These are phyloP conservation scores for Cryptosporidium sp. DNA, from an alignment of 169 alveolate species.

Conservation along the genomic window DNA sequence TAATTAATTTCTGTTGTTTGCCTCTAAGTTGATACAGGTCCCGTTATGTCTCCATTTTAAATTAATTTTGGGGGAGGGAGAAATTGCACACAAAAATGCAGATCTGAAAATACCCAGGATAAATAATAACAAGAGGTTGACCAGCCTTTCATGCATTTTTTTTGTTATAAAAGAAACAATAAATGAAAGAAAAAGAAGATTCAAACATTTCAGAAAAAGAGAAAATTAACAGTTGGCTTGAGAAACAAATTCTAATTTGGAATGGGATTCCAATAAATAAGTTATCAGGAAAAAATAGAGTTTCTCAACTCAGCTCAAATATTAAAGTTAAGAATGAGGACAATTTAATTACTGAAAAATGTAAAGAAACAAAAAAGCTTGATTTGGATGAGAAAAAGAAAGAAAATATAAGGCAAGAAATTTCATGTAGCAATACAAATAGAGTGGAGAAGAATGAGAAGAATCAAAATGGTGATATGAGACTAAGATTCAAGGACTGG, in stretches of 20 bases:
- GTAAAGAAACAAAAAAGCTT: not conserved
- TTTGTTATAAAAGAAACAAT: too few relatives aligned
- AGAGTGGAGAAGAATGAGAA: not conserved
- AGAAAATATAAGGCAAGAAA: not conserved
- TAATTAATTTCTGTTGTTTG: too few relatives aligned
- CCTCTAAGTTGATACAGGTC: not conserved
- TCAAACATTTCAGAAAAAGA: slow-evolving; percentile 5
- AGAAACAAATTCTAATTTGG: slow-evolving; percentile 24
- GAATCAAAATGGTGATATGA: not conserved
- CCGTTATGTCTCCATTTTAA: not conserved
- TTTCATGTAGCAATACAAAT: not conserved
- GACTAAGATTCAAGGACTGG: slow-evolving; percentile 29
- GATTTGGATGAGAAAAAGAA: not conserved
- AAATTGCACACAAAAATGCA: not conserved
- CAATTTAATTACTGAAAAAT: not conserved
- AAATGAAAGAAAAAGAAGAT: not conserved
- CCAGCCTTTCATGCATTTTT: too few relatives aligned
- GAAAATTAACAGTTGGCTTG: slow-evolving; percentile 15
- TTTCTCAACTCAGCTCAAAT: not conserved
- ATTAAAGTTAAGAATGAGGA: not conserved
- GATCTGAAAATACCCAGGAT: not conserved
- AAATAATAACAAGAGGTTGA: not conserved
- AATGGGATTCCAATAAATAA: not conserved
- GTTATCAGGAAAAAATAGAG: not conserved
- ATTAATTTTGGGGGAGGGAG: too few relatives aligned